phyloP scores from a whole-genome alignment of 2,329 filamentous ascomycete species.

The Colletotrichum trifolii region DNA sequence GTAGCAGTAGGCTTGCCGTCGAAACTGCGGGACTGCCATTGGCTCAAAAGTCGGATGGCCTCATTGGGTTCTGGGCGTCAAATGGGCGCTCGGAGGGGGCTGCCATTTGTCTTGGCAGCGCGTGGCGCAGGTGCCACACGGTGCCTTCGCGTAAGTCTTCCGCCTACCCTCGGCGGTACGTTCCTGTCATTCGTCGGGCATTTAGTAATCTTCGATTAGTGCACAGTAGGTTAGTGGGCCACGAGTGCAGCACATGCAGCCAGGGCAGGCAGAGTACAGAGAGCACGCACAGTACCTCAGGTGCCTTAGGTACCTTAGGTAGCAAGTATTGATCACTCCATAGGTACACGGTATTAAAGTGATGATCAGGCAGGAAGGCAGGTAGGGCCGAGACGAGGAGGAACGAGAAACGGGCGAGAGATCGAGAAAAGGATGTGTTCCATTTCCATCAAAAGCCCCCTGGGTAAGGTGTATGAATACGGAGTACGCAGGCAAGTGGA shows the following conservation, averaged over 20 bases:
- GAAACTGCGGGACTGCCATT: constrained; percentile 8
- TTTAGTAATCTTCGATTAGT: neutral
- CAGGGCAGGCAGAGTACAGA: neutral
- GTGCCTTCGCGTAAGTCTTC: constrained; percentile 32
- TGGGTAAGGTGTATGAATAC: constrained; percentile 19
- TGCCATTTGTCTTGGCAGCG: constrained; percentile 33
- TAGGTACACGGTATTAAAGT: neutral
- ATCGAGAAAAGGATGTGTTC: neutral
- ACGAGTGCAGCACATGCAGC: constrained; percentile 11
- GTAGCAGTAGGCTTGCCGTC: neutral
- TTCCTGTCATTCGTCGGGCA: neutral
- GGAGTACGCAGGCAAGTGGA: constrained; percentile 12
- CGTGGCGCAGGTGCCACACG: constrained; percentile 34
- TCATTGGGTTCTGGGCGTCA: constrained; percentile 9
- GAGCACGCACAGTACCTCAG: too few relatives aligned
- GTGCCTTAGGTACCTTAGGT: neutral
- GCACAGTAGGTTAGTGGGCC: constrained; percentile 1
- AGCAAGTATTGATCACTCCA: neutral
- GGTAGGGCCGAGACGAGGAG: neutral
- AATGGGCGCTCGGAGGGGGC: constrained; percentile 17
- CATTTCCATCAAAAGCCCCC: constrained; percentile 11
- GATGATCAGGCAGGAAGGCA: too few relatives aligned
- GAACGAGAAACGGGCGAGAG: neutral
- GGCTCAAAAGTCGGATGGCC: constrained; percentile 7
- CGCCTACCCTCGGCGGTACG: constrained; percentile 3